Conservation (phyloP, 1,284 basidiomycete genomes). For the Cutaneotrichosporon sp. region DNA sequence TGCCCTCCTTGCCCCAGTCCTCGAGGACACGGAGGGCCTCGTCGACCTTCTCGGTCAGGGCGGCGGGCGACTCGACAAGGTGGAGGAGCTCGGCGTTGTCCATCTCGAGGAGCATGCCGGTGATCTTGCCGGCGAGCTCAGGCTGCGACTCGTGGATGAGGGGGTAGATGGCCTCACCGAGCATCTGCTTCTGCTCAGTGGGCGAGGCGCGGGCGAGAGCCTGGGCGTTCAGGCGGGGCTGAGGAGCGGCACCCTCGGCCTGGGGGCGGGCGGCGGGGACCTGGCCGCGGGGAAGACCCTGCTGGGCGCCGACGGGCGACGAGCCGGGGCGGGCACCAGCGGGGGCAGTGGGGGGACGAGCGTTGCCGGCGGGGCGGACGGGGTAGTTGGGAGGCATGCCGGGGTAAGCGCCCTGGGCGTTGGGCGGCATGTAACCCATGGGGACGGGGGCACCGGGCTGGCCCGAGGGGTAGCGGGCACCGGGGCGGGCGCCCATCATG, state of each 20-base stretch:
- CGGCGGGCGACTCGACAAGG: slow-evolving; percentile 75
- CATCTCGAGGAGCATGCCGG: slow-evolving; percentile 97
- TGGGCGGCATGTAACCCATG: slow-evolving; percentile 56
- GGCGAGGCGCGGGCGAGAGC: slow-evolving; percentile 72
- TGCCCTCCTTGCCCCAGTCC: slow-evolving; percentile 50
- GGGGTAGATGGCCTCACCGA: slow-evolving; percentile 91
- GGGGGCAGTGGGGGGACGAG: slow-evolving; percentile 53
- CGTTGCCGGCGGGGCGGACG: slow-evolving; percentile 39
- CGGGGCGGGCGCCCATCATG: slow-evolving; percentile 72
- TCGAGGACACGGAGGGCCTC: slow-evolving; percentile 65
- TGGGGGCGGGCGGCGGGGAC: slow-evolving; percentile 56
- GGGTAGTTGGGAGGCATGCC: slow-evolving; percentile 48
- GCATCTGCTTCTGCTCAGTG: slow-evolving; percentile 94
- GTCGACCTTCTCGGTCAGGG: slow-evolving; percentile 81
- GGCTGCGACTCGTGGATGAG: slow-evolving; percentile 75
- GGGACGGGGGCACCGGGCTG: slow-evolving; percentile 56
- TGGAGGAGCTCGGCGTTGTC: slow-evolving; percentile 87
- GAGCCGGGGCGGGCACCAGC: slow-evolving; percentile 55
- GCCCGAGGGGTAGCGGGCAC: slow-evolving; percentile 69
- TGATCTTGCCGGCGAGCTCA: slow-evolving; percentile 94
- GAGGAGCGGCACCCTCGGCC: slow-evolving; percentile 50
- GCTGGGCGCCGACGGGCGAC: slow-evolving; percentile 52
- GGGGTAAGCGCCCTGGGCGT: slow-evolving; percentile 62
- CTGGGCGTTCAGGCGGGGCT: slow-evolving; percentile 54
- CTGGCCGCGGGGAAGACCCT: slow-evolving; percentile 51